These are phyloP conservation scores for Solanum hybrid DNA, from an alignment of 305 asterid genomes.

Conservation along the genomic window DNA sequence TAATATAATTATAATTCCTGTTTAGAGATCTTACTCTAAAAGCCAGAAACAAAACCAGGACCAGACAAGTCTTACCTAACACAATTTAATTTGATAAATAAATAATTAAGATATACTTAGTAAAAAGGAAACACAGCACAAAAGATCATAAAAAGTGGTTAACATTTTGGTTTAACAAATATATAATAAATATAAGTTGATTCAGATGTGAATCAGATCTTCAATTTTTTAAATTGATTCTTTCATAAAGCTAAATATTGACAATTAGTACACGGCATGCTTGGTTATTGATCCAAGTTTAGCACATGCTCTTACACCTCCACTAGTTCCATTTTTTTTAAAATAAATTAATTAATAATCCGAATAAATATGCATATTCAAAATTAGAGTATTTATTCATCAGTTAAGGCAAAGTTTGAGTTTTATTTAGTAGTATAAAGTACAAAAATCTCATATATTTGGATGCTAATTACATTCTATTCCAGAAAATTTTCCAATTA, in stretches of 20 bases:
- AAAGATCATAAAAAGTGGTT: background rate
- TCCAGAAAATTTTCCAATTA: too few species aligned
- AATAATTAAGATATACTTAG: background rate
- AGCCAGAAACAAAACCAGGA: background rate
- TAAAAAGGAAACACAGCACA: background rate
- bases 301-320: background rate
- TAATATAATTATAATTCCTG: background rate
- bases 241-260: background rate
- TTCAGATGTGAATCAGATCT: background rate
- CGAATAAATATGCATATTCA: background rate
- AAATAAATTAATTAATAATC: too few species aligned
- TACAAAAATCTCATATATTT: too few species aligned
- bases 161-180: background rate
- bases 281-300: background rate
- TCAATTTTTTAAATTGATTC: background rate
- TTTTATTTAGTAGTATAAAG: too few species aligned
- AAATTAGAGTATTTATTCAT: too few species aligned
- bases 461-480: too few species aligned
- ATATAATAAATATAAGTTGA: background rate
- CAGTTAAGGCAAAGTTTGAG: too few species aligned
- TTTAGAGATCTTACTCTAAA: background rate
- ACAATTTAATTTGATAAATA: background rate
- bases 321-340: background rate
- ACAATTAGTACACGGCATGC: background rate
- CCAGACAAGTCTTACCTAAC: background rate